Conservation (phyloP, 805 yeast genomes). For the Yarrowia phangngaensis region DNA sequence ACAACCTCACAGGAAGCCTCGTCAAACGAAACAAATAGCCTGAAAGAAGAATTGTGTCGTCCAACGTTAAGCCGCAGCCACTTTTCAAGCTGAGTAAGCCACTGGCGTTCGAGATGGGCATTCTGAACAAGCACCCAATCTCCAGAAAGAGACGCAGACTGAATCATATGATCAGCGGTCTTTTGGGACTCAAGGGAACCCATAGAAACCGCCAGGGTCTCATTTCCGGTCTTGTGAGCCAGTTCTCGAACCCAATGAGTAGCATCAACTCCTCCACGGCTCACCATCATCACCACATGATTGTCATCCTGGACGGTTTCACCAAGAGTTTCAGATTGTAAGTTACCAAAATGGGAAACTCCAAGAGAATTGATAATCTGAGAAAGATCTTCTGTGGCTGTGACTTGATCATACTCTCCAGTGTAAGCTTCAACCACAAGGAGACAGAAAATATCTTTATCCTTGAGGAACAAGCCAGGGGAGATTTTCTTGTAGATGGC, state of each 20-base stretch:
- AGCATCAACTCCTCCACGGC: constrained; percentile 15
- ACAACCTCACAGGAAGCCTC: constrained; percentile 41
- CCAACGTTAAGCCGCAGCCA: constrained; percentile 40
- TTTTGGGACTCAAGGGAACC: constrained; percentile 67
- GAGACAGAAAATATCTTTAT: constrained; percentile 35
- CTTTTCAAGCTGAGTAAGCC: constrained; percentile 58
- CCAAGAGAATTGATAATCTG: constrained; percentile 7
- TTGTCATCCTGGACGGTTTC: constrained; percentile 2
- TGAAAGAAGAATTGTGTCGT: constrained; percentile 41
- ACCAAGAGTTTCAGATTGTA: constrained; percentile 2
- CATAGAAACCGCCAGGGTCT: constrained; percentile 50
- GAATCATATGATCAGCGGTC: constrained; percentile 54
- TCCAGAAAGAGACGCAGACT: constrained; percentile 47
- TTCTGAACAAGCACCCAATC: constrained; percentile 78
- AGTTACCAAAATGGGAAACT: constrained; percentile 1
- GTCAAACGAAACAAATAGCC: constrained; percentile 63
- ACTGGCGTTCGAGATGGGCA: constrained; percentile 62
- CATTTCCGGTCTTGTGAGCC: constrained; percentile 29
- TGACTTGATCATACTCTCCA: constrained; percentile 4
- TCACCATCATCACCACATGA: constrained; percentile 11
- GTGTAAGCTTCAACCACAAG: constrained; percentile 19
- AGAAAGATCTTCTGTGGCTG: constrained; percentile 15
- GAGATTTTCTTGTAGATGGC: constrained; percentile 45
- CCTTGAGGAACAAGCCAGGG: constrained; percentile 46
- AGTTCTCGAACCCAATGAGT: constrained; percentile 31